phyloP scores from a whole-genome alignment of 768 basidiomycete species.

The Ramaria rubella region DNA sequence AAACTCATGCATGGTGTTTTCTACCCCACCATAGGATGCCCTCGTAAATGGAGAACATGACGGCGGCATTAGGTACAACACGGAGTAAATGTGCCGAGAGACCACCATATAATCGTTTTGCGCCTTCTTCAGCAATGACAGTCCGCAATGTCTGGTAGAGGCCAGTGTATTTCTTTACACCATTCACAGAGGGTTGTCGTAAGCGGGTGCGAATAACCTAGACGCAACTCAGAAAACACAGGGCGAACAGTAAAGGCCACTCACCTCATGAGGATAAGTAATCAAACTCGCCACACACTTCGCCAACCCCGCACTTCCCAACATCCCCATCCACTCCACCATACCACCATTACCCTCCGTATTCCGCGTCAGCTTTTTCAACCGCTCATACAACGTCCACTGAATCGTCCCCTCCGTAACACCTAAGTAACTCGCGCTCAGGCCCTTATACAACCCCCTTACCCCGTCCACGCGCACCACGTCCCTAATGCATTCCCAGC shows the following conservation, averaged over 20 bases:
- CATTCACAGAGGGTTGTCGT: conserved; percentile 78
- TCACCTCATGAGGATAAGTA: conserved; percentile 96
- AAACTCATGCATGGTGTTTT: background rate
- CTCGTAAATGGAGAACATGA: conserved; percentile 97
- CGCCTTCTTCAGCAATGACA: conserved; percentile 87
- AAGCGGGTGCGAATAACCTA: conserved; percentile 90
- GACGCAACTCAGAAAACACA: background rate
- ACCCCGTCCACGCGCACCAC: conserved; percentile 81
- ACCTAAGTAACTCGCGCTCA: conserved; percentile 91
- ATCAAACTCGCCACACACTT: conserved; percentile 92
- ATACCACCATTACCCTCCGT: conserved; percentile 51
- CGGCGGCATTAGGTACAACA: conserved; percentile 93
- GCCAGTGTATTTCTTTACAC: conserved; percentile 78
- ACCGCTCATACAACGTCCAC: conserved; percentile 92
- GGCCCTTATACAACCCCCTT: conserved; percentile 87
- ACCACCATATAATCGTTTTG: conserved; percentile 80
- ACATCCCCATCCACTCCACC: conserved; percentile 71
- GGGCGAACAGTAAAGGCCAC: background rate
- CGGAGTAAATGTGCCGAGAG: conserved; percentile 93
- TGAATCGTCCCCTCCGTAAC: conserved; percentile 96
- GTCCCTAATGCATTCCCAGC: conserved; percentile 55
- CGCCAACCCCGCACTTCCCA: conserved; percentile 86
- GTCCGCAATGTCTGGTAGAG: conserved; percentile 78
- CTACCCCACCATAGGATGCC: conserved; percentile 58
- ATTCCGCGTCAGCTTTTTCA: conserved; percentile 62